These are phyloP conservation scores for Globisporangium emineosum DNA, from an alignment of 352 stramenopile genomes.

Conservation along the genomic window DNA sequence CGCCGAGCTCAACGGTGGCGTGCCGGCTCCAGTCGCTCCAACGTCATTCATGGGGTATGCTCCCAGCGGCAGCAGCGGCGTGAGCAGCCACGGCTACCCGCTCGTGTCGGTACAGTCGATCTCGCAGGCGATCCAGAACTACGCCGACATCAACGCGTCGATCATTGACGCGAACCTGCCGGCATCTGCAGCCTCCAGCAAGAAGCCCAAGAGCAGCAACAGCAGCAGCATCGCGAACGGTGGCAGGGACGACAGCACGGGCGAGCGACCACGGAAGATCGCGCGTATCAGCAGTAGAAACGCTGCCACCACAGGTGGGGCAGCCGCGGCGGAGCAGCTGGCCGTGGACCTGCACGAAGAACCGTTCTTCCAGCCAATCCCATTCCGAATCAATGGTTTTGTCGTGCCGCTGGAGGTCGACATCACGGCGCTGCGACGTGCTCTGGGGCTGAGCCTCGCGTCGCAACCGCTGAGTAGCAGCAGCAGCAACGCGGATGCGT, in stretches of 20 bases:
- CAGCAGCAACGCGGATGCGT: conserved; percentile 5
- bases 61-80: conserved; percentile 16
- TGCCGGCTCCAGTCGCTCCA: conserved; percentile 15
- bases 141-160: conserved; percentile 36
- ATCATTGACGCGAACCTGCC: conserved; percentile 19
- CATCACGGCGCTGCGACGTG: conserved; percentile 51
- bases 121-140: conserved; percentile 34
- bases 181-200: background rate
- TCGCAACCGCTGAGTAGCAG: conserved; percentile 3
- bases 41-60: background rate
- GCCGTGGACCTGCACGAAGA: conserved; percentile 35
- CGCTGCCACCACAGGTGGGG: background rate
- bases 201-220: conserved; percentile 22
- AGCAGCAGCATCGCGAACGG: conserved; percentile 16
- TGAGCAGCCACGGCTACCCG: conserved; percentile 30
- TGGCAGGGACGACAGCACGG: conserved; percentile 25
- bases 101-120: conserved; percentile 19
- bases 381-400: conserved; percentile 73
- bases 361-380: conserved; percentile 52
- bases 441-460: conserved; percentile 30
- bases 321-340: conserved; percentile 16
- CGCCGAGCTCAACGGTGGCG: conserved; percentile 13
- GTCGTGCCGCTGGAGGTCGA: conserved; percentile 70
- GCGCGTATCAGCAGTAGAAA: conserved; percentile 24
- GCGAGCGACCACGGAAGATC: conserved; percentile 47